Conservation (phyloP, 257 asterid species). For the Cinchona pubescens region DNA sequence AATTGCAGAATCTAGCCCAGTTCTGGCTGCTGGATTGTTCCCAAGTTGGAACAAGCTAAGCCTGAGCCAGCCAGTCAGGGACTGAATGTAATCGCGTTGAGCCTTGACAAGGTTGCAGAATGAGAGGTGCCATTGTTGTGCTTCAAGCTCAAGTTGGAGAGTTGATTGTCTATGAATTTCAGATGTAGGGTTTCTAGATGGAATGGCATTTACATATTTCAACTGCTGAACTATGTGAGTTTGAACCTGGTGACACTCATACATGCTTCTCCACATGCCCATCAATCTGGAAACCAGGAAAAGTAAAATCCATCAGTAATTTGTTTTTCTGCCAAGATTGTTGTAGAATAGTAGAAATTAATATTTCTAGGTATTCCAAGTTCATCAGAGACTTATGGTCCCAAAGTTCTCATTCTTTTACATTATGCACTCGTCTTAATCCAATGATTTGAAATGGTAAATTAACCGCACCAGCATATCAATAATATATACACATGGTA, state of each 20-base stretch:
- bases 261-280: constrained; percentile 99
- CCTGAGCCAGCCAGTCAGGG: constrained; percentile 93
- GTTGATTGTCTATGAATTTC: constrained; percentile 92
- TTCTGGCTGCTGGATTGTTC: constrained; percentile 51
- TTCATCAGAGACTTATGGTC: background rate
- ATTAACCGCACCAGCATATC: too few relatives aligned
- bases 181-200: constrained; percentile 64
- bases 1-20: constrained; percentile 60
- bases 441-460: background rate
- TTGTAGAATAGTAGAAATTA: too few relatives aligned
- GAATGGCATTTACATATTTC: constrained; percentile 61
- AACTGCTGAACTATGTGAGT: constrained; percentile 93
- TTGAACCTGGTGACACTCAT: constrained; percentile 93
- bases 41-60: constrained; percentile 80
- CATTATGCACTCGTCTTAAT: background rate
- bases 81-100: constrained; percentile 78
- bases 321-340: background rate
- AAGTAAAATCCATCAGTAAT: background rate
- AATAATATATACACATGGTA: background rate
- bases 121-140: constrained; percentile 90
- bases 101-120: constrained; percentile 82
- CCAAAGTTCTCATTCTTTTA: background rate
- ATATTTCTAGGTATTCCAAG: background rate
- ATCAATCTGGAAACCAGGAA: constrained; percentile 43
- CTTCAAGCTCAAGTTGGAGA: constrained; percentile 95